Evolutionary conservation across 2,329 filamentous ascomycete species (phyloP).

Genomic region (Fusarium nodosum): DNA sequence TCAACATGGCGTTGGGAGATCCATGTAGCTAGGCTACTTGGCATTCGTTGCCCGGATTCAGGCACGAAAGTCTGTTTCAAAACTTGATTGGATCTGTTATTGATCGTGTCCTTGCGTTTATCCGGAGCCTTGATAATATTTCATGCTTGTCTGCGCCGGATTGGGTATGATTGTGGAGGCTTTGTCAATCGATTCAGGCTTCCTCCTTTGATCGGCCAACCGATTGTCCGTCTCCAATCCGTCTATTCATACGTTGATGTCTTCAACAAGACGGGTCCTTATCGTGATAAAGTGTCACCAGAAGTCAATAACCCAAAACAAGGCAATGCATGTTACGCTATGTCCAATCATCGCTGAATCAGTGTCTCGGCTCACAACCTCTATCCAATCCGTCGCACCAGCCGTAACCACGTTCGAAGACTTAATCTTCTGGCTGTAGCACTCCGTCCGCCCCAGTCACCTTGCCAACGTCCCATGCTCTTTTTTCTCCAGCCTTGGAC

Average conservation of each 20-base stretch:
- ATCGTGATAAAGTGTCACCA: constrained; percentile 6
- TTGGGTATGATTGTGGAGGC: constrained; percentile 16
- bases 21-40: constrained; percentile 20
- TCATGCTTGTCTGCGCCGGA: constrained; percentile 18
- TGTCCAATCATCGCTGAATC: constrained; percentile 31
- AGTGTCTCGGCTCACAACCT: constrained; percentile 20
- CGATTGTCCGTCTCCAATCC: constrained; percentile 13
- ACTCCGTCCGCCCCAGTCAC: constrained; percentile 38
- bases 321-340: constrained; percentile 20
- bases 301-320: constrained; percentile 22
- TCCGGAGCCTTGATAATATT: neutral
- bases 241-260: constrained; percentile 9
- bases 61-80: constrained; percentile 21
- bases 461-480: constrained; percentile 73
- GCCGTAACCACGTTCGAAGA: constrained; percentile 5
- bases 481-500: constrained; percentile 75
- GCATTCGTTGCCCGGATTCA: constrained; percentile 31
- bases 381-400: constrained; percentile 19
- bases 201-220: neutral
- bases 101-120: constrained; percentile 9
- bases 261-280: constrained; percentile 1
- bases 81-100: neutral
- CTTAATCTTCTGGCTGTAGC: constrained; percentile 24
- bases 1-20: constrained; percentile 36
- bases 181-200: constrained; percentile 3